Base-by-base conservation (phyloP, 2,329 filamentous ascomycete genomes). In the Alternaria brassicae region DNA sequence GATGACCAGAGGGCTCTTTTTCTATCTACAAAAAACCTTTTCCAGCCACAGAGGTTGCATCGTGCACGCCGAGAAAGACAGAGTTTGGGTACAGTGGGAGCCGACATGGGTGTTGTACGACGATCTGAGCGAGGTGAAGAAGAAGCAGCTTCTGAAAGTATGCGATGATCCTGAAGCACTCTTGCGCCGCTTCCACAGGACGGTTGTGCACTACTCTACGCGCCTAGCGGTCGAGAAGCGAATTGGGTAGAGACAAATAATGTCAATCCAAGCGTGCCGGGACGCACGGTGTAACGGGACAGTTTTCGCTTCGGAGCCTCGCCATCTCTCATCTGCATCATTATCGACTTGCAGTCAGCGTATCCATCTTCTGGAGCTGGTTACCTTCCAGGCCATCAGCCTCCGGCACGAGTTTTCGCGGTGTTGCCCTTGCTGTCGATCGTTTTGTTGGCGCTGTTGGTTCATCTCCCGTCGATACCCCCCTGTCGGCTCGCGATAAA, bases 51-150 rank as follows among this genome's bases (percentile, higher is more conserved):
- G 25, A 34, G 55, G 61, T 9, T 34, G 32, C 7, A 58, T 63
- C 21, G 39, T 63, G 37, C 37, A 63, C 47, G 32, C 34, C 7
- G 39, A 63, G 48, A 3, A 10, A 13, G 54, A 51, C 6, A 53
- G 17, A 44, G 61, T 63, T 44, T 63, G 28, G 61, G 40, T 63
- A 53, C 52, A 63, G 30, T 63, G 19, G 61, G 55, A 63, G 44
- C 61, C 55, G 27, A 63, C 58, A 12, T 63, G 36, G 61, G 61
- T 63, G 25, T 45, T 57, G 27, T 56, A 58, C 37, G n/a, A 61
- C 52, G 51, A 63, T 44, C 23, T 63, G 7, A 39, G 39, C 17
- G 21, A 56, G 39, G 47, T 7, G 1, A 63, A 55, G 42, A 58
- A 51, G 41, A 23, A 48, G 23, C 10, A 41, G 42, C 56, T 59